Percentiles rank a stretch among this genome's conserved stretches.
phyloP scores from a whole-genome alignment of 106 monocot species.

The Acorus calamus region DNA sequence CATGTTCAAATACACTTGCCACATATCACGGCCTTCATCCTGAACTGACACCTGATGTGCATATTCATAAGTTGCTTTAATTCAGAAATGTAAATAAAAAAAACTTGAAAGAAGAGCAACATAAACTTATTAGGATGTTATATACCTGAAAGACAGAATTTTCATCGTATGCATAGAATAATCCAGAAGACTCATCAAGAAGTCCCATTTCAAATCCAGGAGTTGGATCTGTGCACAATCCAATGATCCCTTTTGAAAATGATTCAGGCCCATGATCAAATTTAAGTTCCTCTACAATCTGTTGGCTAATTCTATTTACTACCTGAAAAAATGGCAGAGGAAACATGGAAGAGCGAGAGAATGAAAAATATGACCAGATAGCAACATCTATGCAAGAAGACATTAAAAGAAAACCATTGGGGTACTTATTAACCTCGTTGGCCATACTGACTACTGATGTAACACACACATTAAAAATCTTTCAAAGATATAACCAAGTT shows the following conservation, averaged over 20 bases:
- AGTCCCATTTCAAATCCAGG: constrained; percentile 7
- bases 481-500: no score
- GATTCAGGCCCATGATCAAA: constrained; percentile 80
- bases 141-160: constrained; percentile 93
- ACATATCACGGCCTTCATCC: constrained; percentile 97
- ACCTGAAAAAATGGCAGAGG: constrained; percentile 35
- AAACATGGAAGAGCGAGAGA: no score
- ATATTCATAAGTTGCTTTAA: constrained; percentile 1
- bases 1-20: constrained; percentile 83
- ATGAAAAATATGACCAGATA: no score
- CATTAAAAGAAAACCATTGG: no score
- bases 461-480: no score
- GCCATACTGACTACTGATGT: no score
- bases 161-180: constrained; percentile 96
- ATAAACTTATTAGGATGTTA: background rate
- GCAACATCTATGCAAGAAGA: no score
- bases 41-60: constrained; percentile 65
- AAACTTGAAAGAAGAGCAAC: no score
- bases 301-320: constrained; percentile 89
- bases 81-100: background rate
- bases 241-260: constrained; percentile 74
- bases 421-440: no score
- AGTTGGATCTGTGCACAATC: constrained; percentile 85
- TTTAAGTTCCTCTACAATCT: constrained; percentile 73
- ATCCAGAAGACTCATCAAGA: constrained; percentile 13